These are phyloP conservation scores for Anthracocystis walkeri DNA, from an alignment of 1,284 basidiomycete genomes.

Conservation along the genomic window DNA sequence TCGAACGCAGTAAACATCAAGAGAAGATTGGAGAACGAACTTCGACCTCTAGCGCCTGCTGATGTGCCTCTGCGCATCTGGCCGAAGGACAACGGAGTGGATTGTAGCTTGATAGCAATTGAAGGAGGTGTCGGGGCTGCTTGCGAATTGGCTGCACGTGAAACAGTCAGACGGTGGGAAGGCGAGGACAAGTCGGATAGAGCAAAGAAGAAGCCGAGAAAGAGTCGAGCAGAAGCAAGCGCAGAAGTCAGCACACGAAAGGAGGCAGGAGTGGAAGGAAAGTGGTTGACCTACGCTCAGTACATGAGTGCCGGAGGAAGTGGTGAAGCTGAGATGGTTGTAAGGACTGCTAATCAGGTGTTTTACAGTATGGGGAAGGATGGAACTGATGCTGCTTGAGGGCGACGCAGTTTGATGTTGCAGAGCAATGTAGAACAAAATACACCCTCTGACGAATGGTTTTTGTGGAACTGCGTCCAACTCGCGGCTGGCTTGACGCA, in stretches of 20 bases:
- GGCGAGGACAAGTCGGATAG: not conserved
- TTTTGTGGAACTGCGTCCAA: too few relatives aligned
- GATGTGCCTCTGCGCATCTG: constrained; percentile 47
- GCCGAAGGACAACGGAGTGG: constrained; percentile 1
- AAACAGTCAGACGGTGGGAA: constrained; percentile 1
- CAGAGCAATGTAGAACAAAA: not conserved
- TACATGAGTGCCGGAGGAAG: constrained; percentile 4
- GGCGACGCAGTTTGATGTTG: too few relatives aligned
- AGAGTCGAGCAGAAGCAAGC: constrained; percentile 5
- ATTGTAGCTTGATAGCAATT: constrained; percentile 12
- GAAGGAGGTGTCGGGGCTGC: constrained; percentile 12
- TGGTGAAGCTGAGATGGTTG: constrained; percentile 12
- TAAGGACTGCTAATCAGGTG: constrained; percentile 17
- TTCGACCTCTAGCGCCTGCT: constrained; percentile 42
- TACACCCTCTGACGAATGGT: too few relatives aligned
- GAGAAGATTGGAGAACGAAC: constrained; percentile 74
- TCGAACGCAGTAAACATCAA: constrained; percentile 81
- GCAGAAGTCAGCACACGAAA: not conserved
- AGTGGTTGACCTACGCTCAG: constrained; percentile 39
- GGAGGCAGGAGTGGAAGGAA: not conserved
- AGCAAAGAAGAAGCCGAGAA: constrained; percentile 10
- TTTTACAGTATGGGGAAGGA: constrained; percentile 9
- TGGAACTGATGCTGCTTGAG: not conserved
- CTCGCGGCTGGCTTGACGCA: too few relatives aligned
- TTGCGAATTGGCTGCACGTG: constrained; percentile 10